Base-by-base conservation (phyloP, 192 early-diverging fungal species). In the Backusella circina region DNA sequence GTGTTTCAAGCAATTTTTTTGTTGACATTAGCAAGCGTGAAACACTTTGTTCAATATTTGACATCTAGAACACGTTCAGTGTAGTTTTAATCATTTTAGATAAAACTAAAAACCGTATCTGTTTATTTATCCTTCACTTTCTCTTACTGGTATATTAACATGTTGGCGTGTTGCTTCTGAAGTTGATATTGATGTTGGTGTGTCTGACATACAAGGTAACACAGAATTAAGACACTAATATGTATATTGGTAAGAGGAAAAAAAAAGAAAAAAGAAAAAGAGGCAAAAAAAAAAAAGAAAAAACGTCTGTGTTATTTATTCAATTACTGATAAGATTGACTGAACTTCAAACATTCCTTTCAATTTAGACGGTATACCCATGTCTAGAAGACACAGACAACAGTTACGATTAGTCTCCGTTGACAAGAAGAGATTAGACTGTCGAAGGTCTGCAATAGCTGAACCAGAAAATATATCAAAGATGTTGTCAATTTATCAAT, bases 301-400 rank as follows among this genome's bases (percentile, higher is more conserved):
- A 51, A 23, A 21, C 6, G 50, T 51, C 50, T 51, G 50, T 51
- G 39, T 41, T 35, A 2, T 10, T 41, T 41, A 41, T 38, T 38
- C 10, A 38, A 38, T 38, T 38, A 38, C 10, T 38, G 37, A 9
- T 38, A 38, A 38, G 23, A 28, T 61, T 26, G 54, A 61, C 54
- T 57, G 54, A 61, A 61, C 54, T 61, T 61, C n/a, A 61, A 61
- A 61, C 54, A 61, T 61, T 61, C 54, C 54, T 61, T 28, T 61
- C 21, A 57, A 23, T 26, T n/a, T n/a, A n/a, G n/a, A n/a, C n/a
- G n/a, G n/a, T n/a, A n/a, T n/a, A n/a, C n/a, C n/a, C n/a, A n/a
- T n/a, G n/a, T n/a, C n/a, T n/a, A n/a, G n/a, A n/a, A n/a, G n/a
- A n/a, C n/a, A n/a, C n/a, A n/a, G n/a, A n/a, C n/a, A n/a, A n/a